Conservation (phyloP, 2,329 filamentous ascomycete species). For the Cadophora sp. region DNA sequence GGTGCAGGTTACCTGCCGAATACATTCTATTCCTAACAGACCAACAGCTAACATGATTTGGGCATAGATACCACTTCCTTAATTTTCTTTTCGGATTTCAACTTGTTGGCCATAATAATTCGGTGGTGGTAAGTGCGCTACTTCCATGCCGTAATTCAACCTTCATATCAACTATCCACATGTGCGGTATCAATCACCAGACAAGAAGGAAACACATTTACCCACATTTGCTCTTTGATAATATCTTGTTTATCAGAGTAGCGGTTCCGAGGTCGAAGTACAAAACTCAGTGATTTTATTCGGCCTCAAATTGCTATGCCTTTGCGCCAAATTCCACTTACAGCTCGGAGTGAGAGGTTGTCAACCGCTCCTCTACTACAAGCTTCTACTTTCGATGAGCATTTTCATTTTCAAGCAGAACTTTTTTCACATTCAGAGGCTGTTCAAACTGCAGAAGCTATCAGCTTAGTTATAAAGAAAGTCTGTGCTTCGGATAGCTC, state of each 20-base stretch:
- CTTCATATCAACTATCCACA: neutral
- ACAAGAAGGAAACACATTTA: neutral
- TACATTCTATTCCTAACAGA: slow-evolving; percentile 12
- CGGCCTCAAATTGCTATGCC: neutral
- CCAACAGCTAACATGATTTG: slow-evolving; percentile 29
- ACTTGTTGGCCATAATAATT: slow-evolving; percentile 30
- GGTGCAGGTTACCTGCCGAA: slow-evolving; percentile 10
- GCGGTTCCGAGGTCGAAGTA: neutral
- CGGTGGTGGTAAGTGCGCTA: slow-evolving; percentile 30
- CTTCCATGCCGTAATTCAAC: neutral
- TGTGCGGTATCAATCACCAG: neutral
- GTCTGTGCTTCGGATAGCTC: neutral
- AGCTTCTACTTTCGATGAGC: neutral
- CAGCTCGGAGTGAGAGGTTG: neutral
- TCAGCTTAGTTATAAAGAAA: neutral
- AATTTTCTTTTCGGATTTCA: slow-evolving; percentile 24
- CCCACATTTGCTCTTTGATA: neutral
- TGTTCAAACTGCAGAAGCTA: neutral
- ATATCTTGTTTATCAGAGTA: neutral
- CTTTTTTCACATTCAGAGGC: neutral
- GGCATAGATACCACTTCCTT: slow-evolving; percentile 32
- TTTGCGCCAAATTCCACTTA: neutral
- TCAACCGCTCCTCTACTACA: neutral
- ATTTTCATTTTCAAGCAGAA: neutral
- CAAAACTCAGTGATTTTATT: neutral